Conservation (phyloP, 176 grass and related monocot genomes). For the Juncus inflexus region DNA sequence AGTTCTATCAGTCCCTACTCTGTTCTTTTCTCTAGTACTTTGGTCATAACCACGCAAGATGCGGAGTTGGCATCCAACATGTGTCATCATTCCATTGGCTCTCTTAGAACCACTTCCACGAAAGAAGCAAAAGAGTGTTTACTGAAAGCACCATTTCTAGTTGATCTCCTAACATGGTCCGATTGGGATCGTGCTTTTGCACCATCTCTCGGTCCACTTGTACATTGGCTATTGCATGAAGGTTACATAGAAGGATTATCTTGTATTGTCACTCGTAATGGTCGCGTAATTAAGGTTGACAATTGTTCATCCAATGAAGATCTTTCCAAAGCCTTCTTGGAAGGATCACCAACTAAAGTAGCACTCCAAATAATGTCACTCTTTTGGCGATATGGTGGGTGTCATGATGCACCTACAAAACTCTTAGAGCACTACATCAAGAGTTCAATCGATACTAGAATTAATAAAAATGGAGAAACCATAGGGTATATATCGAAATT, state of each 20-base stretch:
- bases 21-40: constrained; percentile 26
- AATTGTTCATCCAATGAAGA: constrained; percentile 33
- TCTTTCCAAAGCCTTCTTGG: constrained; percentile 31
- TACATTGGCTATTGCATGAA: constrained; percentile 38
- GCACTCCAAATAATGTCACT: constrained; percentile 34
- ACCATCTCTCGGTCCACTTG: constrained; percentile 32
- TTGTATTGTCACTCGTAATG: constrained; percentile 31
- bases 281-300: constrained; percentile 34
- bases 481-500: constrained; percentile 20
- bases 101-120: too few species aligned
- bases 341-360: constrained; percentile 23
- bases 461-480: constrained; percentile 29
- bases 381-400: constrained; percentile 33
- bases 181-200: constrained; percentile 35
- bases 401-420: constrained; percentile 20
- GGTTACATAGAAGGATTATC: constrained; percentile 32
- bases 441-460: constrained; percentile 26
- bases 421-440: constrained; percentile 33
- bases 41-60: constrained; percentile 20
- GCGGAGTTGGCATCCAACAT: not conserved
- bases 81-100: constrained; percentile 1
- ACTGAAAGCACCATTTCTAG: constrained; percentile 33
- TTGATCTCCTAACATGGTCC: constrained; percentile 38
- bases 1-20: constrained; percentile 17
- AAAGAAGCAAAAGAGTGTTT: constrained; percentile 36